phyloP scores from a whole-genome alignment of 495 filamentous ascomycete species.

The Trichocladium antarcticum region DNA sequence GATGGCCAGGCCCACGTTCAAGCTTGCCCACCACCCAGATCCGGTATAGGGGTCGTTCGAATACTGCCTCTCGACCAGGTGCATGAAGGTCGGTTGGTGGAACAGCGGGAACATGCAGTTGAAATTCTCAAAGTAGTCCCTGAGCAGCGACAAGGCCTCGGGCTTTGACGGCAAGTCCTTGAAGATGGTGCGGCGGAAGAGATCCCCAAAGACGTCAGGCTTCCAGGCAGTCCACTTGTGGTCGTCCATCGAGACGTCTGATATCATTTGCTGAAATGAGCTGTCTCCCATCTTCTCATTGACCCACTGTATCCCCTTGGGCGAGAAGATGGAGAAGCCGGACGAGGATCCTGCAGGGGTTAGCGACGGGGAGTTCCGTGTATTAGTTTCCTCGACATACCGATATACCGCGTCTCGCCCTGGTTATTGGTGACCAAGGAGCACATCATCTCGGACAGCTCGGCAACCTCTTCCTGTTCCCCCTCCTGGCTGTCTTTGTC shows the following conservation, averaged over 20 bases:
- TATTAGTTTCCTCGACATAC: conserved; percentile 37
- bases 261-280: conserved; percentile 94
- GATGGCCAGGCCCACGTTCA: conserved; percentile 89
- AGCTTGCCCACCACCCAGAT: conserved; percentile 95
- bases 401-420: conserved; percentile 93
- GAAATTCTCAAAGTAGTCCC: conserved; percentile 95
- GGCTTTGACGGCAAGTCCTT: conserved; percentile 68
- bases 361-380: conserved; percentile 9
- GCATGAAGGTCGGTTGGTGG: conserved; percentile 97
- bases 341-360: conserved; percentile 73
- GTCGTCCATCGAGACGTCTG: conserved; percentile 65
- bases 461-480: conserved; percentile 85
- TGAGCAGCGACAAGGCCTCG: conserved; percentile 70
- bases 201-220: conserved; percentile 82
- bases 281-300: conserved; percentile 93
- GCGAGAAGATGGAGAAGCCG: conserved; percentile 89
- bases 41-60: conserved; percentile 87
- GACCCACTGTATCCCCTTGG: conserved; percentile 97
- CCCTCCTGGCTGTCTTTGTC: conserved; percentile 38
- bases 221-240: conserved; percentile 96
- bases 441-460: conserved; percentile 97
- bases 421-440: conserved; percentile 95
- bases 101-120: conserved; percentile 98
- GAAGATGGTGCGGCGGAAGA: conserved; percentile 83
- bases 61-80: conserved; percentile 86